Percentiles rank a stretch among this genome's conserved stretches.
Evolutionary conservation across 257 asterid genomes (phyloP).

Genomic region (Solanum bukasovii): DNA sequence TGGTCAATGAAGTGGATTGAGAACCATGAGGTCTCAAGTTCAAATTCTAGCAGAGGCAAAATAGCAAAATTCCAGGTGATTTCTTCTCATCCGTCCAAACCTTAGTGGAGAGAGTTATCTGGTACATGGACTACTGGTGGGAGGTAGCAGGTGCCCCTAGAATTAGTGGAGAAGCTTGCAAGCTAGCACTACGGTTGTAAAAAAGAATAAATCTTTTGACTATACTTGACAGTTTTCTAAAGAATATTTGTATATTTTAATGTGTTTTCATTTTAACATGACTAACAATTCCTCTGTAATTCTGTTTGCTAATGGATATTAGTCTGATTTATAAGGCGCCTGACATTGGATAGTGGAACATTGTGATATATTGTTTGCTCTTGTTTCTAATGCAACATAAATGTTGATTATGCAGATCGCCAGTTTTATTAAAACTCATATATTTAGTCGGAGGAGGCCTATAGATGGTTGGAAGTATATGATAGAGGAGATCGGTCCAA

Average conservation of each 20-base stretch:
- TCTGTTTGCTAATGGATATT: neutral
- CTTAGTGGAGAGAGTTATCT: too few relatives aligned
- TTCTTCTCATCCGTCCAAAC: too few relatives aligned
- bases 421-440: slow-evolving; percentile 76
- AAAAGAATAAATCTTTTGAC: too few relatives aligned
- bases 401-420: slow-evolving; percentile 48
- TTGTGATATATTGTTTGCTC: neutral
- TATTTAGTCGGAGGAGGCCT: slow-evolving; percentile 50
- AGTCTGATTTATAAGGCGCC: neutral
- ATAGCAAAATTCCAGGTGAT: too few relatives aligned
- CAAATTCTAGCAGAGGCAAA: neutral
- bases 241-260: too few relatives aligned
- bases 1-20: neutral
- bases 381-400: neutral
- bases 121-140: too few relatives aligned
- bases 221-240: too few relatives aligned
- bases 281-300: neutral
- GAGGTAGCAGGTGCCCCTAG: too few relatives aligned
- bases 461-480: slow-evolving; percentile 94
- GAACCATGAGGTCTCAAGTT: neutral
- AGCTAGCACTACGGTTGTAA: too few relatives aligned
- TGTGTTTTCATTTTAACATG: too few relatives aligned
- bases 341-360: neutral
- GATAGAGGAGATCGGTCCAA: slow-evolving; percentile 90
- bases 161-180: too few relatives aligned